These are phyloP conservation scores for Cryphonectria japonica DNA, from an alignment of 2,329 filamentous ascomycete species.

Conservation along the genomic window DNA sequence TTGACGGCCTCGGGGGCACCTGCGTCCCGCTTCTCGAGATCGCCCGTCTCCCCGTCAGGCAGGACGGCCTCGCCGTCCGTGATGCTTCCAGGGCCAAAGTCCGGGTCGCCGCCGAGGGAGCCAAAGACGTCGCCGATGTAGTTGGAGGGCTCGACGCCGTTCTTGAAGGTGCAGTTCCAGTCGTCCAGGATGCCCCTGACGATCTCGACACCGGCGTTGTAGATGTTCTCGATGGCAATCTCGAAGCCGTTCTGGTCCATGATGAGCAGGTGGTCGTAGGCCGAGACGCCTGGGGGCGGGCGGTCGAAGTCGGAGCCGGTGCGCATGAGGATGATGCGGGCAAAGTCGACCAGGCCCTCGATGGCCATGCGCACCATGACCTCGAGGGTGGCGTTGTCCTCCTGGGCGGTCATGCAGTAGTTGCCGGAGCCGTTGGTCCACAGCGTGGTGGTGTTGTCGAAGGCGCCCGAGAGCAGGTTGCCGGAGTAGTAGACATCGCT, in stretches of 20 bases:
- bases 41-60: constrained; percentile 33
- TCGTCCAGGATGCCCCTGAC: constrained; percentile 63
- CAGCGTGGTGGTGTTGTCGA: constrained; percentile 65
- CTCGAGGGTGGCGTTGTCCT: constrained; percentile 72
- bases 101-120: constrained; percentile 65
- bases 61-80: constrained; percentile 42
- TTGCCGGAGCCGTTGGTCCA: constrained; percentile 70
- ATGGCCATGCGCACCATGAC: constrained; percentile 64
- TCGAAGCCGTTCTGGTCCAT: constrained; percentile 66
- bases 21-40: constrained; percentile 23
- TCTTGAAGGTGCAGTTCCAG: constrained; percentile 63
- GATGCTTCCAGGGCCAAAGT: constrained; percentile 63
- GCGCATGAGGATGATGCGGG: constrained; percentile 69
- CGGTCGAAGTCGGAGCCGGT: constrained; percentile 73
- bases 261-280: constrained; percentile 63
- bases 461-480: constrained; percentile 60
- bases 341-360: constrained; percentile 64
- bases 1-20: not conserved
- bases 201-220: constrained; percentile 66
- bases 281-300: constrained; percentile 60
- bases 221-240: constrained; percentile 69
- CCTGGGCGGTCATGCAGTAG: constrained; percentile 74
- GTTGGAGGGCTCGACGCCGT: constrained; percentile 62
- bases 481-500: constrained; percentile 75
- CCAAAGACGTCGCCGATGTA: constrained; percentile 76